Evolutionary conservation across 2,329 filamentous ascomycete species (phyloP), one percentile per base, ranked within the genome.

Genomic region (Zymoseptoria passerinii): DNA sequence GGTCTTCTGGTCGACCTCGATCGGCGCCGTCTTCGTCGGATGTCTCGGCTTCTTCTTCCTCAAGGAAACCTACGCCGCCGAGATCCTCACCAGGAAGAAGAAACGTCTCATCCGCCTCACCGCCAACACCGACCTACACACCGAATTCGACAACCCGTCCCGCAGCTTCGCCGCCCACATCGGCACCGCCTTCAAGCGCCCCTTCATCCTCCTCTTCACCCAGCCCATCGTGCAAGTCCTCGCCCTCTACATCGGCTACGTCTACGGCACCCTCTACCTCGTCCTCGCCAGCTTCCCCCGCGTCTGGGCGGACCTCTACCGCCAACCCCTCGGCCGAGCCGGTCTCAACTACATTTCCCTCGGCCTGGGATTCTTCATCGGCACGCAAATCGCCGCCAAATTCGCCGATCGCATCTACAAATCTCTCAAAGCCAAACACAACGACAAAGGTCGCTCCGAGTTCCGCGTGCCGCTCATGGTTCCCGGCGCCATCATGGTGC

Each of bases 1-100:
- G 87, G 81, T 83, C 7, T 90, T 90, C 74, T 88, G 81, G 73
- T 77, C 83, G 0, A 87, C 84, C 0, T 82, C 83, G 1, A 85
- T 89, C 58, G 76, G 76, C 23, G 83, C 84, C 58, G 85, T 77
- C 1, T 59, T 82, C 10, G 81, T 90, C 54, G 85, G 88, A 68
- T 59, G 80, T 9, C 73, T 80, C 7, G 86, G 86, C 4, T 70
- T 88, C 53, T 81, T 85, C 69, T 79, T 85, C 63, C 76, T 85
- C 1, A 78, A 79, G 57, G 86, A 89, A 68, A 88, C 85, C 1
- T 88, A 88, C 70, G 81, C 79, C 0, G 84, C 86, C 0, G 81
- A 81, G 18, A 77, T 90, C 4, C 79, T 89, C 2, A 71, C 76
- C 28, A 73, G 77, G 61, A 86, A 84, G 68, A 82, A 83, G 48